Conservation (phyloP, 2,329 filamentous ascomycete genomes). For the Paecilomyces sp. region DNA sequence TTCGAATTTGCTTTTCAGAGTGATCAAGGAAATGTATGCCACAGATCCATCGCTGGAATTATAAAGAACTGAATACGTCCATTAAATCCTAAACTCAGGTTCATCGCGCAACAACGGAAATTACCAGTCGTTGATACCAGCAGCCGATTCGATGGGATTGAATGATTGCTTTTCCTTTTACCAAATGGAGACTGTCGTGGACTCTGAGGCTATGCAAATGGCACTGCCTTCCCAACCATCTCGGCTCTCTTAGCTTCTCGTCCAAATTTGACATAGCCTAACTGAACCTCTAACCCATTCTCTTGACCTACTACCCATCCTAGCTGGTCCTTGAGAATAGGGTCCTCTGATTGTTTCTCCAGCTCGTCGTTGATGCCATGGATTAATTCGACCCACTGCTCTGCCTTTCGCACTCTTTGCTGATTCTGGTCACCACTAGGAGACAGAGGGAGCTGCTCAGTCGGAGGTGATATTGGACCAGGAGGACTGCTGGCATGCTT, state of each 20-base stretch:
- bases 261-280: neutral
- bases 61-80: too few relatives aligned
- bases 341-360: neutral
- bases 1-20: too few relatives aligned
- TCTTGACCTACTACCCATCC: neutral
- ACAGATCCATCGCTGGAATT: too few relatives aligned
- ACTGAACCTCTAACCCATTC: neutral
- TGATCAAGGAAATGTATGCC: too few relatives aligned
- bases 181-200: neutral
- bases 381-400: neutral
- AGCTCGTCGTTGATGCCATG: neutral
- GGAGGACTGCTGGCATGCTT: neutral
- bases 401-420: neutral
- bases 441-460: neutral
- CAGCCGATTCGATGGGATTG: too few relatives aligned
- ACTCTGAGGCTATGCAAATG: neutral
- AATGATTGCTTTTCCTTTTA: too few relatives aligned
- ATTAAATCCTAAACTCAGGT: too few relatives aligned
- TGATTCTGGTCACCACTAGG: neutral
- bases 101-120: too few relatives aligned
- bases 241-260: neutral
- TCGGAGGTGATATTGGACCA: neutral
- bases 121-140: too few relatives aligned
- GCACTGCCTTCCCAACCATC: neutral
- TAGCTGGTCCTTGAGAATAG: neutral